A percentile compares a stretch with the other conserved stretches of the same genome.
Conservation (phyloP, 2,329 filamentous ascomycete species). For the Paraphoma chrysanthemicola region DNA sequence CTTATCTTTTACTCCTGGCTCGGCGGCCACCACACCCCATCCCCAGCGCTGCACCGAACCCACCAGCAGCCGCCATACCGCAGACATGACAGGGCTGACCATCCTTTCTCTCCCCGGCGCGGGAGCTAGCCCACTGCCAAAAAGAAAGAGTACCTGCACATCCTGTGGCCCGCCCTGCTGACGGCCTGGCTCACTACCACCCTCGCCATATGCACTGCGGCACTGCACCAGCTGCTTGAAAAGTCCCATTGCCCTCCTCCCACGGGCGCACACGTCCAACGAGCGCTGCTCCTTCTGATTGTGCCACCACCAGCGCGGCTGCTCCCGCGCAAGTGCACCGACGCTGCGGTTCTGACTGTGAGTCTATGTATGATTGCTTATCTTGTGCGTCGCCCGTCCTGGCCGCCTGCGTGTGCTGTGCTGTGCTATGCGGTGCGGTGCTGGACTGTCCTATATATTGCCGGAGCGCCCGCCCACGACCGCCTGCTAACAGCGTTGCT, state of each 20-base stretch:
- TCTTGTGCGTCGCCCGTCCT: slow-evolving; percentile 38
- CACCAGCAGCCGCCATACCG: slow-evolving; percentile 24
- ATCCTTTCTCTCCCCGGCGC: slow-evolving; percentile 33
- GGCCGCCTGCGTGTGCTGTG: slow-evolving; percentile 9
- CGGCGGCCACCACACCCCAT: slow-evolving; percentile 16
- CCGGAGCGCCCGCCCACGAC: slow-evolving; percentile 19
- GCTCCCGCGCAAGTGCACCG: slow-evolving; percentile 36
- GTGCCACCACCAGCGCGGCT: slow-evolving; percentile 36
- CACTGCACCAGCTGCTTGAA: slow-evolving; percentile 10
- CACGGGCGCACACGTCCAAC: slow-evolving; percentile 30
- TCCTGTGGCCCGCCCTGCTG: slow-evolving; percentile 27
- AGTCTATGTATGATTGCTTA: slow-evolving; percentile 35
- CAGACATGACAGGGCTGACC: slow-evolving; percentile 32
- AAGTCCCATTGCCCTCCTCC: slow-evolving; percentile 22
- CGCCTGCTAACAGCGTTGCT: slow-evolving; percentile 28
- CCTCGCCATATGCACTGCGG: background rate
- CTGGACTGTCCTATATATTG: slow-evolving; percentile 38
- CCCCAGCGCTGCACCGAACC: slow-evolving; percentile 25
- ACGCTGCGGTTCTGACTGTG: slow-evolving; percentile 26
- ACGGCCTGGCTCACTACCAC: slow-evolving; percentile 7
- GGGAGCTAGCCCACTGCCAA: slow-evolving; percentile 42
- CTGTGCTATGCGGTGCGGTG: too few relatives aligned
- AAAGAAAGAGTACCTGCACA: slow-evolving; percentile 44
- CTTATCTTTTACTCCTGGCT: slow-evolving; percentile 37
- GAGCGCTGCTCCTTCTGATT: slow-evolving; percentile 22